phyloP scores from a whole-genome alignment of 495 filamentous ascomycete genomes.

The Cladorrhinum samala region DNA sequence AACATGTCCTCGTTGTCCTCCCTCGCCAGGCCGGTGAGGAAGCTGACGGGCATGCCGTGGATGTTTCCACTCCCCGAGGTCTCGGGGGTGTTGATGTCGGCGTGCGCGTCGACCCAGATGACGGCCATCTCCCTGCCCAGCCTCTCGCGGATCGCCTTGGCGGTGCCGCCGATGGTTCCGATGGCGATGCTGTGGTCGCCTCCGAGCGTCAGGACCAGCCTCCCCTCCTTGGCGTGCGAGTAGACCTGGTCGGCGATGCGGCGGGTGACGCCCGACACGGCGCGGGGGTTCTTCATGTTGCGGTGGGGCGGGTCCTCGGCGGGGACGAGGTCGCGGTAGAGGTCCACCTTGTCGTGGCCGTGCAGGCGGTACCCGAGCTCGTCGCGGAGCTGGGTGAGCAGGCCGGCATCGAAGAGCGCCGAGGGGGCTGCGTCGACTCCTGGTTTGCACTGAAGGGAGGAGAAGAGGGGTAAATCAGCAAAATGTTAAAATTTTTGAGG shows the following conservation, averaged over 20 bases:
- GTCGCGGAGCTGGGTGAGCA: conserved; percentile 73
- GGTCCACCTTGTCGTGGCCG: conserved; percentile 78
- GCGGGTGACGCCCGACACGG: conserved; percentile 82
- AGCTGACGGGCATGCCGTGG: conserved; percentile 96
- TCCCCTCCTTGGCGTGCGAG: conserved; percentile 73
- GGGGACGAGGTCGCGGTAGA: conserved; percentile 73
- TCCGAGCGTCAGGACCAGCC: conserved; percentile 86
- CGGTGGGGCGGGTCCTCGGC: conserved; percentile 68
- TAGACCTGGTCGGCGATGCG: conserved; percentile 80
- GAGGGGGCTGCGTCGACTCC: conserved; percentile 91
- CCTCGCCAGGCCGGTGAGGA: conserved; percentile 75
- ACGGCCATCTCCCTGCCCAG: conserved; percentile 78
- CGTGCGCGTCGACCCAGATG: conserved; percentile 98
- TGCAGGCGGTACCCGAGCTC: conserved; percentile 84
- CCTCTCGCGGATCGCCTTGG: conserved; percentile 78
- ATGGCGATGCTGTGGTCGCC: conserved; percentile 97
- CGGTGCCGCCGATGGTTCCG: conserved; percentile 78
- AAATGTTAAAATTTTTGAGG: too few relatives aligned
- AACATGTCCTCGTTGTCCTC: conserved; percentile 71
- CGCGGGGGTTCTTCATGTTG: conserved; percentile 86
- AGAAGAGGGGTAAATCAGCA: too few relatives aligned
- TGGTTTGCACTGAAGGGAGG: conserved; percentile 84
- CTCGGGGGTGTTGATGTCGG: conserved; percentile 96
- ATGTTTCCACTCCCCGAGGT: conserved; percentile 86
- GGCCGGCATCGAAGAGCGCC: conserved; percentile 82